Conservation (phyloP, 2,329 filamentous ascomycete species). For the Aspergillus jensenii region DNA sequence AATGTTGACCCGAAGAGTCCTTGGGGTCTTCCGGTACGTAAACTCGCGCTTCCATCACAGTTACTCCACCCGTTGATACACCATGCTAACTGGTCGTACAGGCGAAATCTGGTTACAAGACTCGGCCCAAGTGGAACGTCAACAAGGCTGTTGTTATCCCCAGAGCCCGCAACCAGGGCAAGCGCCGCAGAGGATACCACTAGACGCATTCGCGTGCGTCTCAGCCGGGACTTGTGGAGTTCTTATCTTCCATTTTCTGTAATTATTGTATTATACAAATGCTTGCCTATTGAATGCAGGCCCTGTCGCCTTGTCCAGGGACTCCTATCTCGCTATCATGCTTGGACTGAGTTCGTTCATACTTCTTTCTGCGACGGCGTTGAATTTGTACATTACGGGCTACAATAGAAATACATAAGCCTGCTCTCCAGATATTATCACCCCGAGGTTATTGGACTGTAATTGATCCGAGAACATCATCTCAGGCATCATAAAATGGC, state of each 20-base stretch:
- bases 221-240: not conserved
- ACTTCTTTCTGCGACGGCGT: constrained; percentile 17
- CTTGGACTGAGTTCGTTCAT: not conserved
- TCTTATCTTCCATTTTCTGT: not conserved
- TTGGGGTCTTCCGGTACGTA: constrained; percentile 89
- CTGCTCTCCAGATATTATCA: not conserved
- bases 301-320: not conserved
- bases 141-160: constrained; percentile 90
- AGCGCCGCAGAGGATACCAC: constrained; percentile 69
- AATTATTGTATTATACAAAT: constrained; percentile 22
- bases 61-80: constrained; percentile 1
- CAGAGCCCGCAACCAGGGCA: constrained; percentile 85
- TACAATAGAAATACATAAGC: constrained; percentile 6
- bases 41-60: constrained; percentile 6
- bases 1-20: constrained; percentile 92
- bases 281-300: constrained; percentile 8
- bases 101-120: constrained; percentile 74
- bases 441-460: not conserved
- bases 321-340: not conserved
- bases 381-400: constrained; percentile 21
- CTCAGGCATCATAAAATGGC: not conserved
- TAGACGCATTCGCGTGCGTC: constrained; percentile 22
- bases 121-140: constrained; percentile 79
- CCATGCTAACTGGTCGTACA: constrained; percentile 26
- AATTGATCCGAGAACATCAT: not conserved